These are phyloP conservation scores for Geosiphon pyriformis DNA, from an alignment of 192 early-diverging fungal genomes.

Conservation along the genomic window DNA sequence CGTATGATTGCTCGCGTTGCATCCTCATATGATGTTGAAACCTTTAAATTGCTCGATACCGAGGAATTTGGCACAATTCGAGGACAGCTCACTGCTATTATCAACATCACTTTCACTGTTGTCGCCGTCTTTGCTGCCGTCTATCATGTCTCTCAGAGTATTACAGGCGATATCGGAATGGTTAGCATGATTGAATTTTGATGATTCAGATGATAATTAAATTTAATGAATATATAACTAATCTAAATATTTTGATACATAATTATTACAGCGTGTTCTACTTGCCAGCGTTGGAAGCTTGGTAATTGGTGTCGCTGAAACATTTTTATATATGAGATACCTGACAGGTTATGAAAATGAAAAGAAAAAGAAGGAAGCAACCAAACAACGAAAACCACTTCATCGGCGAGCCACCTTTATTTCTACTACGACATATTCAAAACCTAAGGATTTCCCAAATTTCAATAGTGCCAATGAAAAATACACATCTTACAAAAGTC, in stretches of 20 bases:
- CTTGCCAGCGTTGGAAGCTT: conserved; percentile 21
- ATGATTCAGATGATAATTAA: not conserved
- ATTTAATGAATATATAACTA: not conserved
- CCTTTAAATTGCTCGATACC: conserved; percentile 23
- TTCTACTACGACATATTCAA: not conserved
- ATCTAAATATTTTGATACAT: not conserved
- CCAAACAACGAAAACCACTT: not conserved
- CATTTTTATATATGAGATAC: conserved; percentile 27
- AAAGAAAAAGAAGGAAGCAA: not conserved
- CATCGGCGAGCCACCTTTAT: not conserved
- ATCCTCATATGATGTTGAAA: conserved; percentile 24
- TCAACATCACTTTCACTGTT: conserved; percentile 26
- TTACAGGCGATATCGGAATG: conserved; percentile 26
- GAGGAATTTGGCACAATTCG: conserved; percentile 24
- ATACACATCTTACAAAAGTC: too few species aligned
- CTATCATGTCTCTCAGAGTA: conserved; percentile 23
- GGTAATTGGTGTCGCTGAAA: conserved; percentile 21
- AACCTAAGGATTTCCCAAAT: too few species aligned
- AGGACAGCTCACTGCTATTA: conserved; percentile 25
- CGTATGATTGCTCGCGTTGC: conserved; percentile 23
- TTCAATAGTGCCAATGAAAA: too few species aligned
- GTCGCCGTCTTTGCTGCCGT: conserved; percentile 26
- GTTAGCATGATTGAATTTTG: conserved; percentile 2
- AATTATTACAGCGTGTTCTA: conserved; percentile 22
- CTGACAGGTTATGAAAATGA: conserved; percentile 20